A percentile compares a stretch with the other conserved stretches of the same genome.
Evolutionary conservation across 768 basidiomycete species (phyloP).

Genomic region (Naganishia antarctica): DNA sequence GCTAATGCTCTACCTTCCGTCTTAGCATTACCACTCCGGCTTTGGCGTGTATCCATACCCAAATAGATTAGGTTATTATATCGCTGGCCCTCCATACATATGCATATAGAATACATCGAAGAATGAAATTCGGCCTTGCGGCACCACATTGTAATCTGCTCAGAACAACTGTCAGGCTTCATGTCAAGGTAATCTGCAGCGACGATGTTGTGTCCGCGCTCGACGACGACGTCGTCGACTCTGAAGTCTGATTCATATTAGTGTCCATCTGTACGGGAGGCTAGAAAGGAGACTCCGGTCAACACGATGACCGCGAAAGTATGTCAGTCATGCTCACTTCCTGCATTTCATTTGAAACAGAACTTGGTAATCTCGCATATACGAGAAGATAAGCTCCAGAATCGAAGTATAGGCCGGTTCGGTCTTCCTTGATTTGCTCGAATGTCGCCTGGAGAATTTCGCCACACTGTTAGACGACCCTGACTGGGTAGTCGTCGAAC

Average conservation of each 20-base stretch:
- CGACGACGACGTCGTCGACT: neutral
- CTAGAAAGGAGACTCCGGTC: neutral
- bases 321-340: neutral
- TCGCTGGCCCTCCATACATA: too few species aligned
- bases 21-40: neutral
- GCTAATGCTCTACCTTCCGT: too few species aligned
- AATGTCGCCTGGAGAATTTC: neutral
- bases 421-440: constrained; percentile 4
- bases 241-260: neutral
- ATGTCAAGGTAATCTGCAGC: neutral
- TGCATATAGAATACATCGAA: too few species aligned
- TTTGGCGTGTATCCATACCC: constrained; percentile 16
- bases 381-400: constrained; percentile 17
- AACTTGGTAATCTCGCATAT: neutral
- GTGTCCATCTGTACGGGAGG: neutral
- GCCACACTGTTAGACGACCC: neutral
- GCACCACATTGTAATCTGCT: too few species aligned
- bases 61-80: neutral
- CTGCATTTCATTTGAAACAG: neutral
- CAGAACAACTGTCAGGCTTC: neutral
- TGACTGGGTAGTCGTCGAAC: constrained; percentile 1
- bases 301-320: too few species aligned
- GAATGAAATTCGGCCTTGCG: too few species aligned
- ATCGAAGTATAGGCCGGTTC: constrained; percentile 15
- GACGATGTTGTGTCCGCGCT: neutral